phyloP scores from a whole-genome alignment of 2,329 filamentous ascomycete genomes.

The Colletotrichum somersetense region DNA sequence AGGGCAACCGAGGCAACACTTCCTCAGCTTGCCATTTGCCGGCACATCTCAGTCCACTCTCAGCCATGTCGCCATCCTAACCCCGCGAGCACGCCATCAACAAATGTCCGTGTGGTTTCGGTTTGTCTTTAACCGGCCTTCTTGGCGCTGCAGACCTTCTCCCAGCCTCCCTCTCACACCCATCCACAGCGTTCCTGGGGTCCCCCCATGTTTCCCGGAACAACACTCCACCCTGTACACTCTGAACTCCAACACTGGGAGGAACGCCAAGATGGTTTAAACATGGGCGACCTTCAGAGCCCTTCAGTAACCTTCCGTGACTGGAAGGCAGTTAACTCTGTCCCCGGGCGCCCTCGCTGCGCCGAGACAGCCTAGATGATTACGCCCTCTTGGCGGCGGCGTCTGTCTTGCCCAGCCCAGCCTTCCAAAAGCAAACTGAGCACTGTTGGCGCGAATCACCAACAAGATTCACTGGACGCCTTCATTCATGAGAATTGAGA shows the following conservation, averaged over 20 bases:
- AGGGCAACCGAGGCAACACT: not conserved
- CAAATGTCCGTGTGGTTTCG: slow-evolving; percentile 13
- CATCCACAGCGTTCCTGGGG: slow-evolving; percentile 1
- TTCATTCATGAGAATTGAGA: slow-evolving; percentile 17
- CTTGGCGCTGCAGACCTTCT: slow-evolving; percentile 28
- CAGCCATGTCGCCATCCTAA: slow-evolving; percentile 32
- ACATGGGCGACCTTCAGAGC: not conserved
- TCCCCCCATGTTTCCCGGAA: slow-evolving; percentile 11
- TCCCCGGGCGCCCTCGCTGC: slow-evolving; percentile 4
- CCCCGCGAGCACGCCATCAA: slow-evolving; percentile 38
- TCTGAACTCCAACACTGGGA: not conserved
- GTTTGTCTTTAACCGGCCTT: not conserved
- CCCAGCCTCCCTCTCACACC: not conserved
- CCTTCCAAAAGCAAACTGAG: slow-evolving; percentile 5
- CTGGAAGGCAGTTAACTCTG: slow-evolving; percentile 8
- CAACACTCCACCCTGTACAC: not conserved
- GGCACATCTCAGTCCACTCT: not conserved
- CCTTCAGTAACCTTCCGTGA: slow-evolving; percentile 31
- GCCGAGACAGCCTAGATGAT: slow-evolving; percentile 34
- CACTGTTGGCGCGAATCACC: not conserved
- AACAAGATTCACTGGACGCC: no score
- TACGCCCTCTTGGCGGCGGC: slow-evolving; percentile 36
- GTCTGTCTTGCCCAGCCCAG: slow-evolving; percentile 2
- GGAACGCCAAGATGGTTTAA: slow-evolving; percentile 19
- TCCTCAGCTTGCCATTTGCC: not conserved